Percentiles rank a stretch among this genome's conserved stretches.
phyloP scores from a whole-genome alignment of 805 yeast genomes.

The Dipodascus geniculatus region DNA sequence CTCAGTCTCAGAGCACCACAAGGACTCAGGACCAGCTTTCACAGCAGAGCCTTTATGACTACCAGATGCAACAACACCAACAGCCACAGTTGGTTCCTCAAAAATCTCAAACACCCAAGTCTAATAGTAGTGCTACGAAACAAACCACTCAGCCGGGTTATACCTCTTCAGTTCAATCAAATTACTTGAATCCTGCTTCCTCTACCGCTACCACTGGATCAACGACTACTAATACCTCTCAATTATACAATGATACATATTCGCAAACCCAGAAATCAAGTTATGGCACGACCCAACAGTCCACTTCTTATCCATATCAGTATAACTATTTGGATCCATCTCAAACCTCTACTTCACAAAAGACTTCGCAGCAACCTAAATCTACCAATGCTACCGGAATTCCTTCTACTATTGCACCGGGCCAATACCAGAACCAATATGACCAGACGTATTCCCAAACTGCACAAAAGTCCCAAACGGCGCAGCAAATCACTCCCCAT shows the following conservation, averaged over 20 bases:
- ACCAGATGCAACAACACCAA: neutral
- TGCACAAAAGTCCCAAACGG: conserved; percentile 2
- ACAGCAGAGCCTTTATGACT: neutral
- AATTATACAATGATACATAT: neutral
- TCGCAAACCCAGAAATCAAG: neutral
- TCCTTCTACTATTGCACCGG: neutral
- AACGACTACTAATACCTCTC: neutral
- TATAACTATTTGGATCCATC: conserved; percentile 1
- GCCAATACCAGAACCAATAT: neutral
- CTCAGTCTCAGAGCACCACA: neutral
- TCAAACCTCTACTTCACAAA: neutral
- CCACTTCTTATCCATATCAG: neutral
- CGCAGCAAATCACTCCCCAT: neutral
- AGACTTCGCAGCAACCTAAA: conserved; percentile 2
- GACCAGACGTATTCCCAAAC: neutral
- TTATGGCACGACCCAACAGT: neutral
- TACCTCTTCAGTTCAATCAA: neutral
- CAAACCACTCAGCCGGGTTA: neutral
- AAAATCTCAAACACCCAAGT: neutral
- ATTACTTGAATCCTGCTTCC: neutral
- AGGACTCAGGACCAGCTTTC: neutral
- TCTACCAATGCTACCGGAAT: neutral
- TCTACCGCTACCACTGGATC: neutral
- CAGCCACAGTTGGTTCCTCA: conserved; percentile 1
- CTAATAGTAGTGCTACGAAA: neutral